Conservation (phyloP, 805 yeast species). For the Sungouiozyma ichnusensis region DNA sequence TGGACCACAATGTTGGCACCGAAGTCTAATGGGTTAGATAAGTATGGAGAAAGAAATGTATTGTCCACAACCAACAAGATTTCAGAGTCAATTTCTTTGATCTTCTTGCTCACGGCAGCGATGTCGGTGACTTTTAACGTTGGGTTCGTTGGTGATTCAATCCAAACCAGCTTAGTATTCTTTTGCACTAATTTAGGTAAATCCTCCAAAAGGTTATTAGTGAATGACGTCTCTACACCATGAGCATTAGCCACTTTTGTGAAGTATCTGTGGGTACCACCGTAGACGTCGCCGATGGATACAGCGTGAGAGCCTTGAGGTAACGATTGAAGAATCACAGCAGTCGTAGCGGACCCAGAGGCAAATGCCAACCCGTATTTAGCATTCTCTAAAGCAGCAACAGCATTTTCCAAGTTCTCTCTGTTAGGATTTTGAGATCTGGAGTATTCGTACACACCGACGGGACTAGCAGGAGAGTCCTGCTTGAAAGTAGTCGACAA, state of each 20-base stretch:
- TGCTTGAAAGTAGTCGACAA: constrained; percentile 81
- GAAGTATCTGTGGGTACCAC: constrained; percentile 87
- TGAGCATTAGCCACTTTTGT: constrained; percentile 75
- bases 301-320: constrained; percentile 65
- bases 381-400: constrained; percentile 71
- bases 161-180: constrained; percentile 72
- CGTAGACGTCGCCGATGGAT: constrained; percentile 79
- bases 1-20: constrained; percentile 87
- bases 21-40: constrained; percentile 69
- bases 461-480: constrained; percentile 61
- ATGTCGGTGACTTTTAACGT: constrained; percentile 74
- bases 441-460: constrained; percentile 75
- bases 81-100: constrained; percentile 41
- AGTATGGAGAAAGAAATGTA: constrained; percentile 80
- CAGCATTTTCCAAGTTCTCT: constrained; percentile 64
- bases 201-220: constrained; percentile 52
- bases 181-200: constrained; percentile 44
- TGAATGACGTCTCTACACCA: constrained; percentile 60
- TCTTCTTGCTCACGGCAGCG: constrained; percentile 44
- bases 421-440: constrained; percentile 84
- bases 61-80: constrained; percentile 70
- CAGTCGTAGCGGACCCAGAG: constrained; percentile 83
- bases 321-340: constrained; percentile 62
- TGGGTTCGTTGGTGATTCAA: constrained; percentile 85
- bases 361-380: constrained; percentile 66